These are phyloP conservation scores for Hypomontagnella submonticulosa DNA, from an alignment of 495 filamentous ascomycete species.

Conservation along the genomic window DNA sequence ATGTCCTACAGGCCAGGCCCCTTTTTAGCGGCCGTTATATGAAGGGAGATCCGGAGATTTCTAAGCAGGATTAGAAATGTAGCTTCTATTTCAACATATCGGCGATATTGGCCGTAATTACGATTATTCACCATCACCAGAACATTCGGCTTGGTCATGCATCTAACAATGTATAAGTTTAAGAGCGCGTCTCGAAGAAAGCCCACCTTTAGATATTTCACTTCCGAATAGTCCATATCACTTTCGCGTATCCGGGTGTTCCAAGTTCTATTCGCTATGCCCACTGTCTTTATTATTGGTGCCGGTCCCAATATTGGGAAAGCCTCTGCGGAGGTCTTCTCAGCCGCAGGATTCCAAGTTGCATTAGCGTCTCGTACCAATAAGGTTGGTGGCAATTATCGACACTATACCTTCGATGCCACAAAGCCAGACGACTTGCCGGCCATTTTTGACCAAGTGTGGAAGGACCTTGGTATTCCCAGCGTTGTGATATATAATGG, in stretches of 20 bases:
- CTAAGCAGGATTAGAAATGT: neutral
- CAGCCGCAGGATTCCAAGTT: conserved; percentile 56
- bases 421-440: conserved; percentile 51
- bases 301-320: conserved; percentile 53
- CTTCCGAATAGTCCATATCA: neutral
- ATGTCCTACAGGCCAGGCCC: too few species aligned
- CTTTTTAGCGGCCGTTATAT: too few species aligned
- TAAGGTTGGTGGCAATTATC: conserved; percentile 39
- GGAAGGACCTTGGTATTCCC: conserved; percentile 51
- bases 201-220: too few species aligned
- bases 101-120: neutral
- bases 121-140: too few species aligned
- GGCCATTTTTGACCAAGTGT: conserved; percentile 53
- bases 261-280: conserved; percentile 13
- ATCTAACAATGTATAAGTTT: too few species aligned
- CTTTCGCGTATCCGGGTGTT: neutral
- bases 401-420: conserved; percentile 55
- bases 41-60: too few species aligned
- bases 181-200: too few species aligned
- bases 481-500: conserved; percentile 50
- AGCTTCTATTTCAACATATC: neutral
- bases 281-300: conserved; percentile 56
- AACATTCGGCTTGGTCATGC: too few species aligned
- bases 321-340: conserved; percentile 53
- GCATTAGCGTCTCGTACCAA: conserved; percentile 53